Percentiles rank a stretch among this genome's conserved stretches.
These are phyloP conservation scores for Alopecurus myosuroides DNA, from an alignment of 176 grass and related monocot species.

Conservation along the genomic window DNA sequence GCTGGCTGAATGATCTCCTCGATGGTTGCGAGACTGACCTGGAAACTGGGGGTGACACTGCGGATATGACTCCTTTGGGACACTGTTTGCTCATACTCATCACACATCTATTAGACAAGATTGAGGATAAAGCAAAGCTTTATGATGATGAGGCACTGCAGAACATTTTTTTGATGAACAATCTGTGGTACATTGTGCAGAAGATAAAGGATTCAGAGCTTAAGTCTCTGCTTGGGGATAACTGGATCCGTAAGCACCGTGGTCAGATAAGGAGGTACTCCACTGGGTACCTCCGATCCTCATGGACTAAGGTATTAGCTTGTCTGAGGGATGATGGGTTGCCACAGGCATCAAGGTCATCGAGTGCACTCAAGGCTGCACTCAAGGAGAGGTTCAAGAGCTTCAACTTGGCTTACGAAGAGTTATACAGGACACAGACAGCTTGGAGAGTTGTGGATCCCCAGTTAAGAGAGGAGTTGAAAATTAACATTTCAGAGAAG, in stretches of 20 bases:
- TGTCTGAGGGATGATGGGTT: constrained; percentile 83
- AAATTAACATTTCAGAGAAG: constrained; percentile 75
- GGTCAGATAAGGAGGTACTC: constrained; percentile 84
- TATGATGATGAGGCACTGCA: constrained; percentile 82
- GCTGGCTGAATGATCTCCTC: constrained; percentile 64
- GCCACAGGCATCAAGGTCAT: constrained; percentile 46
- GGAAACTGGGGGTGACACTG: constrained; percentile 30
- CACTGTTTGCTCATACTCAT: constrained; percentile 63
- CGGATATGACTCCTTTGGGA: constrained; percentile 59
- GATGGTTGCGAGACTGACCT: constrained; percentile 23
- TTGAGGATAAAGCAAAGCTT: constrained; percentile 75
- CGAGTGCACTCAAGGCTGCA: constrained; percentile 44
- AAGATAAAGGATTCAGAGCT: constrained; percentile 91
- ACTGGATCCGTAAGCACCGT: constrained; percentile 75
- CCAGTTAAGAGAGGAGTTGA: constrained; percentile 82
- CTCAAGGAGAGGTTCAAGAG: constrained; percentile 95
- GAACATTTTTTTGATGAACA: constrained; percentile 98
- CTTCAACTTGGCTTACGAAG: constrained; percentile 85
- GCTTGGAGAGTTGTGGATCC: constrained; percentile 79
- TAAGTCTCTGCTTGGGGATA: constrained; percentile 74
- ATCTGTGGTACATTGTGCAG: constrained; percentile 81
- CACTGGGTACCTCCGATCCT: constrained; percentile 74
- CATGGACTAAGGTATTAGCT: constrained; percentile 76
- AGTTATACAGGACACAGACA: constrained; percentile 74
- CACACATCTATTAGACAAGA: constrained; percentile 63